Percentiles rank a stretch among this genome's conserved stretches.
Conservation (phyloP, 2,329 filamentous ascomycete genomes). For the Sclerotinia subarctica region DNA sequence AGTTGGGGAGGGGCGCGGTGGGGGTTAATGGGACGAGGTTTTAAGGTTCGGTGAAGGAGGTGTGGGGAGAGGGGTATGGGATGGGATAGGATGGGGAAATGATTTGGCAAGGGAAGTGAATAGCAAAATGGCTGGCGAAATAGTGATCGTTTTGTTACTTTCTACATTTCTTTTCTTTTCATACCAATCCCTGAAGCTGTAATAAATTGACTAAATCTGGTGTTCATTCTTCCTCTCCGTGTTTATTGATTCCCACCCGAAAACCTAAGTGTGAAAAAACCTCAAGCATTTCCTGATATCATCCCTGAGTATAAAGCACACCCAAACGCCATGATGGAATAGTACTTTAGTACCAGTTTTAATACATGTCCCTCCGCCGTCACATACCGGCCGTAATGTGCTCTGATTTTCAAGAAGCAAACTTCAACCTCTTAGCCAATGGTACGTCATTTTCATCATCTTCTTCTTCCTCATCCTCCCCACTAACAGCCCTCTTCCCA, state of each 20-base stretch:
- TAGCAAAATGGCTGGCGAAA: background rate
- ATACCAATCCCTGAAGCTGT: background rate
- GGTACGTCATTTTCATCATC: conserved; percentile 24
- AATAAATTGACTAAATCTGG: background rate
- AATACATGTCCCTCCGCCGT: background rate
- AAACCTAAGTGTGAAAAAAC: background rate
- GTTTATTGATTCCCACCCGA: background rate
- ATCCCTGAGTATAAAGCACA: background rate
- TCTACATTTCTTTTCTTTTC: background rate
- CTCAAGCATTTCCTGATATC: conserved; percentile 12
- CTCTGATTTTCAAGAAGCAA: background rate
- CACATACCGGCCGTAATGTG: background rate
- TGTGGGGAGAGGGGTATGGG: background rate
- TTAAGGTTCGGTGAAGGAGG: background rate
- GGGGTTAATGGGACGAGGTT: conserved; percentile 49
- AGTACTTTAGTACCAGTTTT: background rate
- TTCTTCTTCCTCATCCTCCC: conserved; percentile 22
- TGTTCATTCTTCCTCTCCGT: background rate
- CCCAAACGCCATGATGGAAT: conserved; percentile 7
- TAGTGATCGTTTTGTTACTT: background rate
- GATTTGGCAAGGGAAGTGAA: background rate
- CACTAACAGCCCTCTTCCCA: background rate
- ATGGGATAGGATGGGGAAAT: background rate
- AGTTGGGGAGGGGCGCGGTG: conserved; percentile 53
- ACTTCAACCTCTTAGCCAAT: conserved; percentile 31